Base-by-base conservation (phyloP, 805 yeast genomes). In the Cyberlindnera japonica region DNA sequence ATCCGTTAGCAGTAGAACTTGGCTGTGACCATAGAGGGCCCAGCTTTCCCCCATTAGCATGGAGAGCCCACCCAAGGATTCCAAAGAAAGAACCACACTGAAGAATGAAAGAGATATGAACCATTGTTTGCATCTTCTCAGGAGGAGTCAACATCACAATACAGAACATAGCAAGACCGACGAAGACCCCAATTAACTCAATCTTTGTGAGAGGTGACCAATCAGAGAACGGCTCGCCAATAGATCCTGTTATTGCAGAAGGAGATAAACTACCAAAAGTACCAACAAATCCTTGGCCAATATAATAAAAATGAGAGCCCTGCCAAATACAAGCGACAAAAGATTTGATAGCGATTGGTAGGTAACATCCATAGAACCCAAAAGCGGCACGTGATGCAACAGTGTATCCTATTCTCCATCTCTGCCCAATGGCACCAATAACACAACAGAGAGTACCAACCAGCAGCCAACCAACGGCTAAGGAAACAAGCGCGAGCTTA, bases 101-200 rank as follows among this genome's bases (percentile, higher is more conserved):
- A 25, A 58, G 41, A 16, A 54, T 38, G 20, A 58, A 57, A 8
- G 57, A 51, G 29, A 50, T 39, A 21, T 52, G 48, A 32, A 61
- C 57, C 34, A 50, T 48, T 18, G 44, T 35, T 20, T 59, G 62
- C 35, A 60, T 44, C 34, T 51, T 56, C 38, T 63, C 61, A 11
- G 68, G 67, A 22, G 51, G 62, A 22, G 65, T 55, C 19, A 52
- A 44, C 41, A 54, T 48, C 10, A 68, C 43, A 1, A 64, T n/a
- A 41, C 65, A 67, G 50, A 65, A 72, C 12, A 68, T 31, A 2
- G 70, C 44, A 40, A 71, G 66, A 0, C 70, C 68, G 32, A 68
- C 54, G 23, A 68, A 56, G 20, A 68, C 66, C 43, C 62, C 61
- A 8, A 44, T 29, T n/a, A 44, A 39, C 39, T 44, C 47, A n/a